These are phyloP conservation scores for Penicillium silybi DNA, from an alignment of 495 filamentous ascomycete genomes.

Conservation along the genomic window DNA sequence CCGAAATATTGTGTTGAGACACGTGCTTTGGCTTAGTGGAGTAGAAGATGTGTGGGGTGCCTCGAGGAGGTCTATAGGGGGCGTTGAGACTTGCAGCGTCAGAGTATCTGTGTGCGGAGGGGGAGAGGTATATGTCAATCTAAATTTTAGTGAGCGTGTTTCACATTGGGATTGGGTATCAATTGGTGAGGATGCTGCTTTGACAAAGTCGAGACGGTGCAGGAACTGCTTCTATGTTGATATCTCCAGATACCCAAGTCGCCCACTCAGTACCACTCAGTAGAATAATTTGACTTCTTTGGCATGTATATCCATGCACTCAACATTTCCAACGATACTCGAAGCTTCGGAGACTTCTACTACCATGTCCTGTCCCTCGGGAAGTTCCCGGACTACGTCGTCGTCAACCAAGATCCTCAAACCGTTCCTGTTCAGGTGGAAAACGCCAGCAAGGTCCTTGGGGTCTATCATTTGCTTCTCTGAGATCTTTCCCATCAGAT, in stretches of 20 bases:
- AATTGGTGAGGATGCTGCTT: too few relatives aligned
- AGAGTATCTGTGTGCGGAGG: too few relatives aligned
- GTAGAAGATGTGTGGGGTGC: too few relatives aligned
- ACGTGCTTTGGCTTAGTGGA: too few relatives aligned
- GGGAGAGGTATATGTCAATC: too few relatives aligned
- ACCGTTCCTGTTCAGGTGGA: neutral
- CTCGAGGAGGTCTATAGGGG: too few relatives aligned
- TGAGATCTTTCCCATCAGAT: neutral
- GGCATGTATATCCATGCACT: neutral
- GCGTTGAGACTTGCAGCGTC: too few relatives aligned
- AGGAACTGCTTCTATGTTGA: neutral
- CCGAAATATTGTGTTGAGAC: too few relatives aligned
- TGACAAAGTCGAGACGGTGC: too few relatives aligned
- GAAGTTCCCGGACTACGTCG: neutral
- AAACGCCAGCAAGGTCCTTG: neutral
- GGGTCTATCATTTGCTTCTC: neutral
- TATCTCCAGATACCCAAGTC: neutral
- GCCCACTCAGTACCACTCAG: neutral
- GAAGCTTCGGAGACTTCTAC: neutral
- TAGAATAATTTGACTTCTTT: neutral
- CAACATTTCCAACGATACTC: neutral
- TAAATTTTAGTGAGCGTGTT: too few relatives aligned
- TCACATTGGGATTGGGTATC: too few relatives aligned
- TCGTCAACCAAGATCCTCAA: neutral
- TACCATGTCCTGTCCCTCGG: neutral